Conservation (phyloP, 768 basidiomycete species). For the Xerocomus potaroensis region DNA sequence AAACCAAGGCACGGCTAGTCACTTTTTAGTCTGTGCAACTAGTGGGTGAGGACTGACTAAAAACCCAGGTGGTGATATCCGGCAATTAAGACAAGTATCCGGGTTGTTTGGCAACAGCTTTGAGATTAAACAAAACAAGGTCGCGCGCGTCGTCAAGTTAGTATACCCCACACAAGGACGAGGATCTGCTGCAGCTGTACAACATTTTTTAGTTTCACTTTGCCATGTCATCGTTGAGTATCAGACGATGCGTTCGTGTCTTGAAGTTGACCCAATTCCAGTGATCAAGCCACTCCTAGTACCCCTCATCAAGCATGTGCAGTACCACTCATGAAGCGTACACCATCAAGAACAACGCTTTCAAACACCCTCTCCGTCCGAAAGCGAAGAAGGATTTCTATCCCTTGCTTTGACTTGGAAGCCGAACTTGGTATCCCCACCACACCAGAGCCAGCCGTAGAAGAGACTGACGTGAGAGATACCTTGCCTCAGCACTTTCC, state of each 20-base stretch:
- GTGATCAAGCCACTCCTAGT: conserved; percentile 22
- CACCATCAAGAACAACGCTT: conserved; percentile 34
- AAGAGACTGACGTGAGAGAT: conserved; percentile 28
- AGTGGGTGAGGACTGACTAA: no score
- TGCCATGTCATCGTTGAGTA: conserved; percentile 31
- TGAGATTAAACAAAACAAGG: conserved; percentile 23
- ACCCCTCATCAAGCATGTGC: conserved; percentile 25
- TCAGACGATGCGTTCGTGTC: conserved; percentile 3
- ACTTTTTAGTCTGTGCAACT: no score
- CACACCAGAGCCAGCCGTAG: conserved; percentile 15
- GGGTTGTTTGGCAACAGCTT: conserved; percentile 26
- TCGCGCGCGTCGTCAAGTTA: not conserved
- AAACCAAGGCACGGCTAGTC: no score
- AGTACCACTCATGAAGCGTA: conserved; percentile 33
- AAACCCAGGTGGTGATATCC: not conserved
- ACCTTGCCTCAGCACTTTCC: not conserved
- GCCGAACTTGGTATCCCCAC: conserved; percentile 28
- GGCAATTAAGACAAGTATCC: not conserved
- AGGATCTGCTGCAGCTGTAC: not conserved
- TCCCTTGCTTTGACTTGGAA: conserved; percentile 35
- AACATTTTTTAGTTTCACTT: not conserved
- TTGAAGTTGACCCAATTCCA: conserved; percentile 17
- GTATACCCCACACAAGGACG: not conserved
- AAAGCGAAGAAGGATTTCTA: conserved; percentile 42
- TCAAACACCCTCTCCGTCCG: conserved; percentile 38